Conservation (phyloP, 2,329 filamentous ascomycete genomes). For the Colletotrichum ledebouriae region DNA sequence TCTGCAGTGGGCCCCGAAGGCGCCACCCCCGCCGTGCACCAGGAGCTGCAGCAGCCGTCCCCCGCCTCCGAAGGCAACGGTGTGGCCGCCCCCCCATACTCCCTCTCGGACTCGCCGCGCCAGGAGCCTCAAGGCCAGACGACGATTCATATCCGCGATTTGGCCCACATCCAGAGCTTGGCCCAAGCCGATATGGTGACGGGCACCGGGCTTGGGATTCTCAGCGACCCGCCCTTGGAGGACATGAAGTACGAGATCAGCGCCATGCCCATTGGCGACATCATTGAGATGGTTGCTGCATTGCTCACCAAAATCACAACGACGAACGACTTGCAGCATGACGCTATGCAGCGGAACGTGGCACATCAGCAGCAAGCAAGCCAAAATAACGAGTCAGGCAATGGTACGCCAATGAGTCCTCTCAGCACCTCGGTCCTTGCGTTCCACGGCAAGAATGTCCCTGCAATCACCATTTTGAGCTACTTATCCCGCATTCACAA, state of each 20-base stretch:
- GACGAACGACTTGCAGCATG: conserved; percentile 94
- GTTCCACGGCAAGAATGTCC: conserved; percentile 98
- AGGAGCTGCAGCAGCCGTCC: conserved; percentile 52
- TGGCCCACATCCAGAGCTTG: conserved; percentile 92
- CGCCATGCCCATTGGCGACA: conserved; percentile 95
- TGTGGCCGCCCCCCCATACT: conserved; percentile 45
- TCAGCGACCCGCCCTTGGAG: conserved; percentile 65
- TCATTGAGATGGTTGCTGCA: conserved; percentile 99
- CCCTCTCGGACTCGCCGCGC: conserved; percentile 46
- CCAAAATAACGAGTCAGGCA: conserved; percentile 58
- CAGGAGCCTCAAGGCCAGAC: conserved; percentile 55
- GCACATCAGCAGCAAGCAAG: conserved; percentile 70
- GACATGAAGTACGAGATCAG: conserved; percentile 91
- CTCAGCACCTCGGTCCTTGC: conserved; percentile 81
- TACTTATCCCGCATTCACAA: conserved; percentile 97
- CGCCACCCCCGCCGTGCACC: conserved; percentile 44
- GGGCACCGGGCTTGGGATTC: conserved; percentile 61
- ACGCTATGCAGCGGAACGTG: conserved; percentile 83
- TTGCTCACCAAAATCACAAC: conserved; percentile 97
- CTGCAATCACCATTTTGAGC: conserved; percentile 95
- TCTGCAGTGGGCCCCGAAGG: conserved; percentile 21
- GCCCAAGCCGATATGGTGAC: conserved; percentile 81
- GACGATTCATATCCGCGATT: conserved; percentile 83
- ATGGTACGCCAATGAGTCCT: conserved; percentile 72
- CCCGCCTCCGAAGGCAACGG: conserved; percentile 52